phyloP scores from a whole-genome alignment of 176 grass and related monocot species.

The Areca catechu region DNA sequence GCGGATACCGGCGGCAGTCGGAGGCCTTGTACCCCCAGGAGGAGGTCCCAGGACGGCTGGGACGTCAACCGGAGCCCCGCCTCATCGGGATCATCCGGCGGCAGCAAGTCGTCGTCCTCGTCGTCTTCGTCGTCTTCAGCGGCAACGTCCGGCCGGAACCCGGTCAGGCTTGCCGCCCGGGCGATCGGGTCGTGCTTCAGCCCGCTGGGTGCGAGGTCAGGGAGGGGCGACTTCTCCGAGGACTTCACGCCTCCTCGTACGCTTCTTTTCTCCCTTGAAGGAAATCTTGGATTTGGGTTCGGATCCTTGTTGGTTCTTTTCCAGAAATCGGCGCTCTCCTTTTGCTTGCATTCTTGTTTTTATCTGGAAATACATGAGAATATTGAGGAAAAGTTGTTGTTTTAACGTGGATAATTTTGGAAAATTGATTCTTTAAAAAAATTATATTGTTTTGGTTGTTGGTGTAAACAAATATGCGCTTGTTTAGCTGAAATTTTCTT shows the following conservation, averaged over 20 bases:
- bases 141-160: slow-evolving; percentile 12
- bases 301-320: no score
- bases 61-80: slow-evolving; percentile 27
- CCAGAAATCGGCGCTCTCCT: no score
- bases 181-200: slow-evolving; percentile 61
- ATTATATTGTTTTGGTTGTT: no score
- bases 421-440: no score
- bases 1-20: slow-evolving; percentile 11
- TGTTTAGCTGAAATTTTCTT: no score
- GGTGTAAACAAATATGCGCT: no score
- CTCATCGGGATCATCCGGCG: not conserved
- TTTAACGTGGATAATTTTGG: no score
- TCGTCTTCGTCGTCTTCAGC: slow-evolving; percentile 21
- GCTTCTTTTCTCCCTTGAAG: not conserved
- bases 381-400: no score
- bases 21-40: not conserved
- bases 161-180: slow-evolving; percentile 3
- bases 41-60: slow-evolving; percentile 27
- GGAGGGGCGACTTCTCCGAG: slow-evolving; percentile 30
- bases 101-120: slow-evolving; percentile 11
- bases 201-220: slow-evolving; percentile 22
- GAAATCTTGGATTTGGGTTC: slow-evolving; percentile 7
- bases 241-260: slow-evolving; percentile 26
- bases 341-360: not conserved
- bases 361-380: no score